Evolutionary conservation across 768 basidiomycete genomes (phyloP).

Genomic region (Asterophora lycoperdoides): DNA sequence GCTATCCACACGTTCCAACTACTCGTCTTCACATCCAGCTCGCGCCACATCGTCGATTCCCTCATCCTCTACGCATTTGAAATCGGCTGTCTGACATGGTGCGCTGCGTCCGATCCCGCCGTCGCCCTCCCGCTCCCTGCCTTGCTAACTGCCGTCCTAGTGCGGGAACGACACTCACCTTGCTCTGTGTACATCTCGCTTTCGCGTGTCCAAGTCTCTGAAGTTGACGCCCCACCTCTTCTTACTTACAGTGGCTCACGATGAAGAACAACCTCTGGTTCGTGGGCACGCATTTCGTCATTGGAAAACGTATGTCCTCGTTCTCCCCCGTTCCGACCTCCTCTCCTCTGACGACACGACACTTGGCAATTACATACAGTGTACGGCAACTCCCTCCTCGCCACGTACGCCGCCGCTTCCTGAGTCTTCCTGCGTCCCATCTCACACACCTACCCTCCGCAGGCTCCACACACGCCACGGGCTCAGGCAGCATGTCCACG

Average conservation of each 20-base stretch:
- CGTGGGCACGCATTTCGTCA: conserved; percentile 37
- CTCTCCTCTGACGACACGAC: neutral
- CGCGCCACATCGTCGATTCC: conserved; percentile 33
- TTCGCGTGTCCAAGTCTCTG: neutral
- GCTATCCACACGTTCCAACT: neutral
- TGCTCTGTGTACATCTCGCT: conserved; percentile 40
- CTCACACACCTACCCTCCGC: neutral
- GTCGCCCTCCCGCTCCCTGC: neutral
- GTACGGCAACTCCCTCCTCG: conserved; percentile 43
- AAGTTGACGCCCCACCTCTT: neutral
- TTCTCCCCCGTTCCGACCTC: neutral
- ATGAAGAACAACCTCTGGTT: conserved; percentile 38
- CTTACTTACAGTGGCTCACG: conserved; percentile 38
- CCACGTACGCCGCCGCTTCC: conserved; percentile 25
- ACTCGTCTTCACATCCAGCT: conserved; percentile 21
- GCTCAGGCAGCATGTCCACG: conserved; percentile 14
- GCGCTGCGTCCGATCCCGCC: neutral
- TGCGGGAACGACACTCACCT: conserved; percentile 42
- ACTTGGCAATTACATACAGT: too few species aligned
- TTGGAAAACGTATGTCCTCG: conserved; percentile 35
- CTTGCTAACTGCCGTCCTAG: conserved; percentile 16
- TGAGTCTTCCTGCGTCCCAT: too few species aligned
- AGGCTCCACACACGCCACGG: conserved; percentile 21
- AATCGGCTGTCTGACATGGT: conserved; percentile 38
- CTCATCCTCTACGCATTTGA: conserved; percentile 42